Base-by-base conservation (phyloP, 164 flowering plant genomes). In the Chloranthus sessilifolius region DNA sequence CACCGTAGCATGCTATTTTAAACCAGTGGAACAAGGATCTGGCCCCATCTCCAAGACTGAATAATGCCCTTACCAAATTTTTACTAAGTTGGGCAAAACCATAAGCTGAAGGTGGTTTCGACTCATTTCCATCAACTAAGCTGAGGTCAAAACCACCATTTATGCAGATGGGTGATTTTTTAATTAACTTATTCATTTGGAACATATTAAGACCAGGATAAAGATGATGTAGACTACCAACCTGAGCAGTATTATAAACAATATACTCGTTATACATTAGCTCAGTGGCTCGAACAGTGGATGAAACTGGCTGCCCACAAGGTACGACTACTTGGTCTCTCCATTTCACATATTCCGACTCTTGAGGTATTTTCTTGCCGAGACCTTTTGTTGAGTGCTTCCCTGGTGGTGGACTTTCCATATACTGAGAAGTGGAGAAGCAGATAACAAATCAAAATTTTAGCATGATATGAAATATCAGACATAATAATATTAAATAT, bases 301-400 rank as follows among this genome's bases (percentile, higher is more conserved):
- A 87, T 12, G 74, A 14, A 37, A 89, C 84, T 1, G 96, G 97
- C 61, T 77, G 74, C 17, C 99, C 99, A 70, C 96, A 87, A 28
- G 97, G 97, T 28, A 94, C 95, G n/a, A 74, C 70, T 28, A 89
- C 81, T 33, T 76, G 82, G 48, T 89, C 79, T 64, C 59, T 75
- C 99, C 99, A 94, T 62, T 74, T 80, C 23, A 72, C 76, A 60
- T 60, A 69, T 12, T 79, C 95, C 17, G 88, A 77, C 49, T 67
- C 75, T 36, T 64, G 60, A 50, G 99, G 99, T 53, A 73, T 63
- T 46, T 65, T 84, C 74, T 80, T 83, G 50, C 97, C 96, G 34
- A 89, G 78, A 33, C 99, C 97, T 75, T 92, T 89, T 38, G 95
- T 89, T 11, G 99, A 89, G 66, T 94, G 92, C 73, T 87, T 89